phyloP scores from a whole-genome alignment of 495 filamentous ascomycete species.

The Darksidea phi region DNA sequence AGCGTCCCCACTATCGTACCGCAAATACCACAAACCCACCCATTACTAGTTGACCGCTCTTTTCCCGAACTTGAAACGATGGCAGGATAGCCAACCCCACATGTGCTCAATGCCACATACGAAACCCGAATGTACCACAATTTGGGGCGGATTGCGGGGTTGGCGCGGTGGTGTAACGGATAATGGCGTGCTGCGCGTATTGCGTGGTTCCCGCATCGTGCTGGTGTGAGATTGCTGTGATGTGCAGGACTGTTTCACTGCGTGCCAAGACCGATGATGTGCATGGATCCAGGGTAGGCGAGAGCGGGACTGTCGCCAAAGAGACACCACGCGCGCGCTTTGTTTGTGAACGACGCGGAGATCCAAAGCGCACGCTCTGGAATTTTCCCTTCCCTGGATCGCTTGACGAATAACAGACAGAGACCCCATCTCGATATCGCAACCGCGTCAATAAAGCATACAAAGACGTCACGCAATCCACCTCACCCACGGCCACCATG shows the following conservation, averaged over 20 bases:
- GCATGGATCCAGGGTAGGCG: background rate
- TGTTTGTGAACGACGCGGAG: background rate
- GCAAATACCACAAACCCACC: too few species aligned
- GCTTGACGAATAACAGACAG: too few species aligned
- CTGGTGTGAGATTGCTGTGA: background rate
- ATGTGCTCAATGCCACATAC: too few species aligned
- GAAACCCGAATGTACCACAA: too few species aligned
- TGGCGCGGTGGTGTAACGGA: too few species aligned
- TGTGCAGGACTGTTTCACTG: background rate
- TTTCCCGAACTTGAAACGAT: too few species aligned
- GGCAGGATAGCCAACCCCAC: too few species aligned
- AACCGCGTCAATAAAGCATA: background rate
- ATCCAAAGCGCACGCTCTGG: too few species aligned
- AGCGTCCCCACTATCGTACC: too few species aligned
- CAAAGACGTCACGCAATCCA: background rate
- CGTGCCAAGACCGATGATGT: background rate
- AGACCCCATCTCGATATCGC: background rate
- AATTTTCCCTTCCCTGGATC: too few species aligned
- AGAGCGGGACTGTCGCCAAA: background rate
- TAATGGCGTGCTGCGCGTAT: background rate
- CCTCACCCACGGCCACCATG: background rate
- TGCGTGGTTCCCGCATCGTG: background rate
- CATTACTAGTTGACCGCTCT: too few species aligned
- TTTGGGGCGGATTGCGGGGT: too few species aligned
- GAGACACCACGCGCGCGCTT: background rate